Conservation (phyloP, 2,329 filamentous ascomycete species). For the Periconia sp. region DNA sequence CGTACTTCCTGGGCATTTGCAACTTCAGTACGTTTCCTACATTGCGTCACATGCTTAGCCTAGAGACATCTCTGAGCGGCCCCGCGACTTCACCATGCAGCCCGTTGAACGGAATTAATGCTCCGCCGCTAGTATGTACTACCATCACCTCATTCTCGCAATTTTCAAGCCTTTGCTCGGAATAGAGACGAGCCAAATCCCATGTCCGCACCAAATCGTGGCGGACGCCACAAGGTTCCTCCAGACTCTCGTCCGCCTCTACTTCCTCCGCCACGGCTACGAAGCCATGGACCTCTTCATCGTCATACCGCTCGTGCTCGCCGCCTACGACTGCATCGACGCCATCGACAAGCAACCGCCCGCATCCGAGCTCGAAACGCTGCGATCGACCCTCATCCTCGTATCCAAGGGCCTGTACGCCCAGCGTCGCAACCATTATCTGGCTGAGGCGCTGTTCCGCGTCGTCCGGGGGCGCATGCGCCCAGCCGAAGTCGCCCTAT, state of each 20-base stretch:
- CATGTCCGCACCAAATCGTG: constrained; percentile 7
- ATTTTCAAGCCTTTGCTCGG: constrained; percentile 9
- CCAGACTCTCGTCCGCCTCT: constrained; percentile 10
- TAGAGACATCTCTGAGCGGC: background rate
- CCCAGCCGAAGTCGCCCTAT: background rate
- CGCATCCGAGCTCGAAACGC: constrained; percentile 3
- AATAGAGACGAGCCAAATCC: background rate
- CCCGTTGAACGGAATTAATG: constrained; percentile 1
- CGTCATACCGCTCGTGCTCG: constrained; percentile 7
- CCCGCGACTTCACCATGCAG: background rate
- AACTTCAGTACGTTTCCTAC: constrained; percentile 18
- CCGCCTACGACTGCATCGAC: constrained; percentile 6
- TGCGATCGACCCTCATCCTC: constrained; percentile 20
- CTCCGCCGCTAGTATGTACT: constrained; percentile 7
- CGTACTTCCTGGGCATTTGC: constrained; percentile 13
- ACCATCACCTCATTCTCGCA: constrained; percentile 13
- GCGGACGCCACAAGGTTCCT: constrained; percentile 1
- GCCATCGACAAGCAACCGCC: constrained; percentile 7
- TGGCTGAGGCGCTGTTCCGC: constrained; percentile 5
- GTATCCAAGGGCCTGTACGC: constrained; percentile 12
- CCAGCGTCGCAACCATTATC: constrained; percentile 10
- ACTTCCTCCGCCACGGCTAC: constrained; percentile 12
- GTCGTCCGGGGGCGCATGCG: constrained; percentile 5
- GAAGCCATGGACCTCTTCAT: constrained; percentile 13
- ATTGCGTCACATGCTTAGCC: constrained; percentile 2